Evolutionary conservation across 2,329 filamentous ascomycete species (phyloP).

Genomic region (Talaromyces sp.): DNA sequence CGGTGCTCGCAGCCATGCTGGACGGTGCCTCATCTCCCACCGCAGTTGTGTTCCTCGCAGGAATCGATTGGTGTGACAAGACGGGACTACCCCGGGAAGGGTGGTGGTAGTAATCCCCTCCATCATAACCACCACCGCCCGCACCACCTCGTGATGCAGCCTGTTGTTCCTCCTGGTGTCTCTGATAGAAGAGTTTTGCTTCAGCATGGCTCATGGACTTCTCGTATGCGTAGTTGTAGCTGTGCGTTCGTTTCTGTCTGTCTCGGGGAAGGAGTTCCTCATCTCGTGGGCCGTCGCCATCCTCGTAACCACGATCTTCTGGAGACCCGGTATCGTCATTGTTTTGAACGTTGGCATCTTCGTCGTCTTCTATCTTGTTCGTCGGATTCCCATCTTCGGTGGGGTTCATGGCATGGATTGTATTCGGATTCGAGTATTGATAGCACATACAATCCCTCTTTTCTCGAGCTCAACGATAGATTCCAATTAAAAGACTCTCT

Average conservation of each 20-base stretch:
- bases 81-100: constrained; percentile 32
- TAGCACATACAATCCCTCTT: not conserved
- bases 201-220: constrained; percentile 93
- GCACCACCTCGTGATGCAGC: constrained; percentile 24
- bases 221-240: constrained; percentile 90
- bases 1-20: constrained; percentile 14
- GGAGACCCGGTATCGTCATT: not conserved
- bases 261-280: constrained; percentile 38
- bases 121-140: constrained; percentile 23
- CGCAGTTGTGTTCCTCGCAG: not conserved
- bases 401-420: constrained; percentile 11
- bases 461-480: not conserved
- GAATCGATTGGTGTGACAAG: constrained; percentile 17
- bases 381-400: constrained; percentile 4
- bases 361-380: constrained; percentile 1
- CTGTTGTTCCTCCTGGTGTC: constrained; percentile 66
- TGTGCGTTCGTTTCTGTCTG: constrained; percentile 67
- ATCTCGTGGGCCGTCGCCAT: not conserved
- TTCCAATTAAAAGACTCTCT: too few relatives aligned
- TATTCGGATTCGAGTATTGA: not conserved
- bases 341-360: not conserved
- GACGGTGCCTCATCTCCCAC: constrained; percentile 5
- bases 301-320: not conserved
- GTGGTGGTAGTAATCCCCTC: constrained; percentile 20
- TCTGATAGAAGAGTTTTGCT: constrained; percentile 93